Percentiles rank a stretch among this genome's conserved stretches.
Evolutionary conservation across 306 rosid species (phyloP).

Genomic region (Rosa multiflora): DNA sequence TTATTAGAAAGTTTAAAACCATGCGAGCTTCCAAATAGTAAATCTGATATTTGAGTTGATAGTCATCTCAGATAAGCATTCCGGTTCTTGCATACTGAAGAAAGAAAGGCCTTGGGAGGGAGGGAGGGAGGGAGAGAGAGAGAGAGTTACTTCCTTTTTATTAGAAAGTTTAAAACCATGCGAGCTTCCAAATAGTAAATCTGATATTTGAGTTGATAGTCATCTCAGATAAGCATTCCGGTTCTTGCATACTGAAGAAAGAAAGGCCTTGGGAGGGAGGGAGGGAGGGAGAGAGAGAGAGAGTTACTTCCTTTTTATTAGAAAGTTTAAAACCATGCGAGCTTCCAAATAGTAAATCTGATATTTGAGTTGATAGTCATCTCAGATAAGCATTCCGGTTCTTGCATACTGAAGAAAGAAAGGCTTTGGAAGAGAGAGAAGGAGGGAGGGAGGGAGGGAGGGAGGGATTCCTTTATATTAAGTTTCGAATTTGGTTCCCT

Average conservation of each 20-base stretch:
- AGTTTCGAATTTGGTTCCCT: background rate
- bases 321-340: too few relatives aligned
- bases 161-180: too few relatives aligned
- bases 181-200: background rate
- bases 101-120: too few relatives aligned
- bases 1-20: too few relatives aligned
- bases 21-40: background rate
- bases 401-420: background rate
- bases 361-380: background rate
- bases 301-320: too few relatives aligned
- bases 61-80: background rate
- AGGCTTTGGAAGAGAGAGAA: too few relatives aligned
- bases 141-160: too few relatives aligned
- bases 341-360: background rate
- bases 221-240: background rate
- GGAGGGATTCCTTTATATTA: background rate
- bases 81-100: background rate
- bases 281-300: too few relatives aligned
- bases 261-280: too few relatives aligned
- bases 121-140: too few relatives aligned
- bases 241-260: background rate
- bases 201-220: background rate
- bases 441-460: background rate
- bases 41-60: background rate
- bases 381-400: background rate